phyloP scores from a whole-genome alignment of 768 basidiomycete genomes.

The Udeniomyces megalosporus region DNA sequence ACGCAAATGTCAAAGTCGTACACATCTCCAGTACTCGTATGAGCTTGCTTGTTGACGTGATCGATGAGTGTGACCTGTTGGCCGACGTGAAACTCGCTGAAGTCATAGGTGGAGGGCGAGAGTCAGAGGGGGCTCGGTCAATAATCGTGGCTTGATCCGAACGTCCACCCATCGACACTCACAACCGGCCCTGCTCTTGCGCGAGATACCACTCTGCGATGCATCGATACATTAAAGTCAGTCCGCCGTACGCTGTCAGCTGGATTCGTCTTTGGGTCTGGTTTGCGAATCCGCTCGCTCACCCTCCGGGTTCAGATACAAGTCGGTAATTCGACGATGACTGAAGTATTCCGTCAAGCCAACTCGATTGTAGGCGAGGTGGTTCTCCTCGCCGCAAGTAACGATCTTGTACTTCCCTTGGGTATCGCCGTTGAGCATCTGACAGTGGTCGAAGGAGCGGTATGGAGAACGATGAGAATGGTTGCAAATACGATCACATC shows the following conservation, averaged over 20 bases:
- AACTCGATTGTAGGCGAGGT: constrained; percentile 21
- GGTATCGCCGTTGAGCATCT: no score
- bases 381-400: constrained; percentile 39
- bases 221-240: constrained; percentile 21
- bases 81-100: constrained; percentile 23
- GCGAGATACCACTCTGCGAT: constrained; percentile 42
- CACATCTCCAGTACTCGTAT: constrained; percentile 35
- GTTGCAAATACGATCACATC: no score
- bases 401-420: no score
- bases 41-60: constrained; percentile 31
- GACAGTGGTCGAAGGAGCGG: no score
- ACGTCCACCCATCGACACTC: neutral
- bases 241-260: no score
- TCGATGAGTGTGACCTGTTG: constrained; percentile 25
- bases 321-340: neutral
- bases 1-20: constrained; percentile 47
- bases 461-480: no score
- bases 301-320: neutral
- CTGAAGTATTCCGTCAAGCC: constrained; percentile 16
- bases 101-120: neutral
- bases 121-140: no score
- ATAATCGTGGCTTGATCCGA: constrained; percentile 31
- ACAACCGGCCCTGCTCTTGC: constrained; percentile 43
- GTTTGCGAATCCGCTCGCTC: constrained; percentile 7
- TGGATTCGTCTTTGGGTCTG: neutral